Evolutionary conservation across 495 filamentous ascomycete species (phyloP).

Genomic region (Tuber microsphaerosporum): DNA sequence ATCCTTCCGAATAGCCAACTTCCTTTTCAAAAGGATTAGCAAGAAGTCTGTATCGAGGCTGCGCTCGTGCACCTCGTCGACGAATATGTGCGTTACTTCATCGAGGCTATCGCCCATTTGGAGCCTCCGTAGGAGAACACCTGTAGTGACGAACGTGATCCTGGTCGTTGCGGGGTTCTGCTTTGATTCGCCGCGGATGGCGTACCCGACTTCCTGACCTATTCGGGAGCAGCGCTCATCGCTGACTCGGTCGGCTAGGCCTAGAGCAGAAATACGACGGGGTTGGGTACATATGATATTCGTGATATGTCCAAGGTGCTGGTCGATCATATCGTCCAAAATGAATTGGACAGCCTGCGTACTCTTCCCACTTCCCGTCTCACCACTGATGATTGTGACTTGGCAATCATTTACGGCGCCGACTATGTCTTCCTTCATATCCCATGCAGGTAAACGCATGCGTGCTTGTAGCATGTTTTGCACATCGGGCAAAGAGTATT

Average conservation of each 20-base stretch:
- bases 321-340: slow-evolving; percentile 79
- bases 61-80: slow-evolving; percentile 95
- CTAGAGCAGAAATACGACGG: slow-evolving; percentile 85
- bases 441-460: slow-evolving; percentile 78
- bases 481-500: slow-evolving; percentile 51
- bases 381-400: slow-evolving; percentile 91
- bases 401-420: slow-evolving; percentile 64
- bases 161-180: slow-evolving; percentile 61
- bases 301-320: slow-evolving; percentile 63
- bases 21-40: slow-evolving; percentile 77
- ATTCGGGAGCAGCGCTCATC: slow-evolving; percentile 77
- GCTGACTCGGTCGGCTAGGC: slow-evolving; percentile 86
- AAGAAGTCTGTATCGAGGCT: slow-evolving; percentile 94
- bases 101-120: slow-evolving; percentile 74
- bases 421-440: slow-evolving; percentile 66
- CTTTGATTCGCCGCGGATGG: slow-evolving; percentile 88
- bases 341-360: slow-evolving; percentile 96
- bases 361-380: slow-evolving; percentile 94
- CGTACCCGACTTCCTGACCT: slow-evolving; percentile 85
- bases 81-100: slow-evolving; percentile 88
- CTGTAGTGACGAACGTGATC: slow-evolving; percentile 93
- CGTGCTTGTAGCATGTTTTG: slow-evolving; percentile 64
- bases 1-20: slow-evolving; percentile 67
- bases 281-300: slow-evolving; percentile 97
- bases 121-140: slow-evolving; percentile 81